Percentiles rank a stretch among this genome's conserved stretches.
Conservation (phyloP, 129 eudicot genomes). For the Flaveria brownii region DNA sequence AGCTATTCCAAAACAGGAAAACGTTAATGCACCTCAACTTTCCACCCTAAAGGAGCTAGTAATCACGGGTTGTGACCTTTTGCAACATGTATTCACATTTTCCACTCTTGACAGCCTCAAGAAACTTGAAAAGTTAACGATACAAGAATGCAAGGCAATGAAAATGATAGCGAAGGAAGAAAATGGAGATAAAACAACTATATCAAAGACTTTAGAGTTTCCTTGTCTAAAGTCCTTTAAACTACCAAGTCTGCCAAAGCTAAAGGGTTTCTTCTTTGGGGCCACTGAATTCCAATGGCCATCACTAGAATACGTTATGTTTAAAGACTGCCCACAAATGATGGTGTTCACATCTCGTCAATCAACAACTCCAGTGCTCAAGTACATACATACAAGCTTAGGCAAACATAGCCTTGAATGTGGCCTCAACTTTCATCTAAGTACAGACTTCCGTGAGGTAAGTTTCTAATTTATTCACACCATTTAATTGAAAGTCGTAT, state of each 20-base stretch:
- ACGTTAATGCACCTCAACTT: not conserved
- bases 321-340: not conserved
- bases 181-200: not conserved
- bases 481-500: too few species aligned
- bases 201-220: not conserved
- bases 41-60: not conserved
- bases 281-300: slow-evolving; percentile 11
- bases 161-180: slow-evolving; percentile 16
- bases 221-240: slow-evolving; percentile 1
- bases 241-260: not conserved
- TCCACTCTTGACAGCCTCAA: not conserved
- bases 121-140: not conserved
- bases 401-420: slow-evolving; percentile 12
- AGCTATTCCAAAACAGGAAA: not conserved
- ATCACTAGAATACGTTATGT: not conserved
- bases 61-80: not conserved
- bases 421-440: not conserved
- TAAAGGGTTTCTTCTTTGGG: slow-evolving; percentile 21
- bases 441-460: not conserved
- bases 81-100: slow-evolving; percentile 20
- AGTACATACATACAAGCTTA: slow-evolving; percentile 1
- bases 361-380: slow-evolving; percentile 3
- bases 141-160: not conserved
- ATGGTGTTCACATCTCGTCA: not conserved
- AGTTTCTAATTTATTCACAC: too few species aligned